Evolutionary conservation across 176 grass and related monocot species (phyloP).

Genomic region (Pharus latifolius): DNA sequence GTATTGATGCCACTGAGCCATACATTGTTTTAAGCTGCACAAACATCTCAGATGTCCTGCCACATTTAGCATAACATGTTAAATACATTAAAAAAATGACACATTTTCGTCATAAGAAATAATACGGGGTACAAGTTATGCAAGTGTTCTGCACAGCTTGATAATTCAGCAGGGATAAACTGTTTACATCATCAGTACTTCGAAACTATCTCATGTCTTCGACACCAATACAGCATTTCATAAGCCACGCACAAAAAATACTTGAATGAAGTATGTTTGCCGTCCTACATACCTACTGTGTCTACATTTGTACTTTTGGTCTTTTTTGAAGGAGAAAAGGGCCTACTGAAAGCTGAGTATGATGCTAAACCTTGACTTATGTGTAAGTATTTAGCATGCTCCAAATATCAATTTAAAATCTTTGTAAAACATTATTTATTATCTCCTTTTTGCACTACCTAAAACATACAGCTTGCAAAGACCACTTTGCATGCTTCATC

Average conservation of each 20-base stretch:
- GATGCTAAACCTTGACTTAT: too few relatives aligned
- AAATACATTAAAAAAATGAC: neutral
- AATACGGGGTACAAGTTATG: neutral
- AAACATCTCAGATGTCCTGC: conserved; percentile 56
- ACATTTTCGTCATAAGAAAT: too few relatives aligned
- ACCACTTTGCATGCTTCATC: too few relatives aligned
- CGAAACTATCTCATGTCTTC: neutral
- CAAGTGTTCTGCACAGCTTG: neutral
- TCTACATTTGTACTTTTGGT: neutral
- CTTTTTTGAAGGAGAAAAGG: neutral
- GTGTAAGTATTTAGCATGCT: too few relatives aligned
- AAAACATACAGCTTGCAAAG: too few relatives aligned
- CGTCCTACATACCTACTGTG: neutral
- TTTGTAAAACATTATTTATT: too few relatives aligned
- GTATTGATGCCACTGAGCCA: conserved; percentile 52
- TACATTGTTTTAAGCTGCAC: conserved; percentile 42
- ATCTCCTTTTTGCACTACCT: too few relatives aligned
- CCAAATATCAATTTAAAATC: too few relatives aligned
- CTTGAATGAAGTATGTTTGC: neutral
- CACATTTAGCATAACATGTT: conserved; percentile 11
- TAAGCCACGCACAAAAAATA: neutral
- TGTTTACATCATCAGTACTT: neutral
- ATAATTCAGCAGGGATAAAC: too few relatives aligned
- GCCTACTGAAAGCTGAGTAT: too few relatives aligned
- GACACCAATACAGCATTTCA: neutral